Evolutionary conservation across 192 early-diverging fungal species (phyloP), one percentile per base, ranked within the genome.

Genomic region (Phycomyces nitens): DNA sequence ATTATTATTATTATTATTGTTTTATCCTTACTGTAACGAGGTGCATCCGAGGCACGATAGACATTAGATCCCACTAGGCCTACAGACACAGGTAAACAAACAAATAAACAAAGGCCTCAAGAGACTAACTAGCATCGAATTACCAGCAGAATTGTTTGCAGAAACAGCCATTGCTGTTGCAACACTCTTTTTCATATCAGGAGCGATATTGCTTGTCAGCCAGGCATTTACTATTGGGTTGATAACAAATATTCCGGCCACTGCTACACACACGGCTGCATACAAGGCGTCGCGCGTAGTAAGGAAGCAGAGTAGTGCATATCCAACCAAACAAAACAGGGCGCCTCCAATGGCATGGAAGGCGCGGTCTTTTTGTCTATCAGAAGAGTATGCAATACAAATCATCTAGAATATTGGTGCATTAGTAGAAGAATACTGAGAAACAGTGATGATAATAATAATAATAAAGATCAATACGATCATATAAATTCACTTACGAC

Each of bases 191-290:
- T 71, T 71, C 70, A 71, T 71, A 12, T 65, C 58, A 8, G 64
- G 70, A 9, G 64, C 63, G 40, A 71, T 71, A 5, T 71, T 71
- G 21, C 62, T 60, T 0, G 70, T 71, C 53, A 71, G 44, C 70
- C 70, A 71, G 3, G 70, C 70, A 62, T 71, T 71, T 14, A 71
- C 63, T 1, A 71, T 60, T 14, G 70, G 70, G 18, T 66, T 66
- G 39, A 71, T 65, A 8, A 71, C 64, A 51, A 71, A 71, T 27
- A 71, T 65, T 10, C 70, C 70, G 2, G 70, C 41, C 7, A 71
- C 70, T 27, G 70, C 70, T n/a, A 71, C 65, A 49, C 70, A 71
- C 3, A 60, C 64, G 14, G 58, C 70, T 12, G 53, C 64, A 55
- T 71, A 71, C 3, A 61, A 14, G 1, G 44, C 5, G 5, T 22